Conservation (phyloP, 108 stramenopile genomes). For the Asterionellopsis glacialis region DNA sequence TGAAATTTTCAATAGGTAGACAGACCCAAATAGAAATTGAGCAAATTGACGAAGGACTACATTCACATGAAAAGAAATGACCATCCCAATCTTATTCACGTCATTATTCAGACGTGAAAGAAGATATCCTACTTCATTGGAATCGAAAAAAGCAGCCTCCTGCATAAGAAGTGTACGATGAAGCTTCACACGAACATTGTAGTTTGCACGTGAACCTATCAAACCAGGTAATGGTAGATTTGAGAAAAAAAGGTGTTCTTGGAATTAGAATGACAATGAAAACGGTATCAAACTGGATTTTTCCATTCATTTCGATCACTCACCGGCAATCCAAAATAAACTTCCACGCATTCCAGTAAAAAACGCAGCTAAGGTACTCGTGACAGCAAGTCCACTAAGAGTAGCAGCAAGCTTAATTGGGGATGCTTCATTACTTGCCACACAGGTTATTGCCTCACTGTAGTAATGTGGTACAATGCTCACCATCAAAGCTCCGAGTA, state of each 20-base stretch:
- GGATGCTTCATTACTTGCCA: slow-evolving; percentile 44
- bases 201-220: slow-evolving; percentile 70
- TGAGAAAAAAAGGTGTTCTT: neutral
- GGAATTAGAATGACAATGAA: neutral
- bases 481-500: slow-evolving; percentile 73
- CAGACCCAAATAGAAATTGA: slow-evolving; percentile 71
- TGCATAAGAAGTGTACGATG: slow-evolving; percentile 83
- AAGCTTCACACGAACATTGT: slow-evolving; percentile 82
- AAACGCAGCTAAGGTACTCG: slow-evolving; percentile 54
- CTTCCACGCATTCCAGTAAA: slow-evolving; percentile 80
- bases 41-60: slow-evolving; percentile 78
- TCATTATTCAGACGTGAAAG: slow-evolving; percentile 81
- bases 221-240: slow-evolving; percentile 4
- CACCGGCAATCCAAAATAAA: slow-evolving; percentile 86
- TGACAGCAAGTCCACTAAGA: slow-evolving; percentile 52
- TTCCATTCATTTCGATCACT: too few species aligned
- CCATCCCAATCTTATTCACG: slow-evolving; percentile 84
- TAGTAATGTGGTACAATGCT: slow-evolving; percentile 70
- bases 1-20: slow-evolving; percentile 60
- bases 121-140: slow-evolving; percentile 71
- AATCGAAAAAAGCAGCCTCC: slow-evolving; percentile 87
- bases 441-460: slow-evolving; percentile 62
- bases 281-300: too few species aligned
- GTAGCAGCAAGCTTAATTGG: slow-evolving; percentile 39
- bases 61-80: slow-evolving; percentile 80